These are phyloP conservation scores for Pythium angustatum DNA, from an alignment of 352 stramenopile species.

Conservation along the genomic window DNA sequence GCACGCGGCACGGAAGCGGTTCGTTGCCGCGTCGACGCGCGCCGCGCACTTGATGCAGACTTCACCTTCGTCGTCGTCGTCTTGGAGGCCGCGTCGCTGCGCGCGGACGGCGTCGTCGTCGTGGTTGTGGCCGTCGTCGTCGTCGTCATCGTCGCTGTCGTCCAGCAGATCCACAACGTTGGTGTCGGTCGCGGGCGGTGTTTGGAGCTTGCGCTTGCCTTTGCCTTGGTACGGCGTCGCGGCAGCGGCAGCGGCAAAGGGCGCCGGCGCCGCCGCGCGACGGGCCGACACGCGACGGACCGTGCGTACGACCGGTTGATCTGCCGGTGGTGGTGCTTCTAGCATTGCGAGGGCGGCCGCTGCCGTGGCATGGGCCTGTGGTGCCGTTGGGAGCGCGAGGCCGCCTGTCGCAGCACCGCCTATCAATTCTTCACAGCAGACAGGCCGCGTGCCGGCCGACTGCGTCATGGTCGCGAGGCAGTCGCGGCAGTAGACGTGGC, in stretches of 20 bases:
- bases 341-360: too few species aligned
- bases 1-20: constrained; percentile 16
- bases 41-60: constrained; percentile 2
- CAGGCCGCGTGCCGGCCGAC: background rate
- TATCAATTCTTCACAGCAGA: too few species aligned
- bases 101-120: background rate
- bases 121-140: background rate
- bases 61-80: background rate
- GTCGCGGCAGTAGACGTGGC: constrained; percentile 23
- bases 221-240: too few species aligned
- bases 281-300: background rate
- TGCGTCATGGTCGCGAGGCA: constrained; percentile 5
- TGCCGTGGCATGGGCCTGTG: background rate
- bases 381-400: background rate
- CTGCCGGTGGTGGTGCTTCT: background rate
- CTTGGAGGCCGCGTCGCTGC: background rate
- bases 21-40: constrained; percentile 10
- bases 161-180: constrained; percentile 17
- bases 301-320: too few species aligned
- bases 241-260: too few species aligned
- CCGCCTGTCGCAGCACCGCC: background rate
- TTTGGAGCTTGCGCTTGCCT: constrained; percentile 13
- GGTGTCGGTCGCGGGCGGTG: background rate
- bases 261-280: background rate
- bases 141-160: background rate